Base-by-base conservation (phyloP, 2,329 filamentous ascomycete genomes). In the Talaromyces piceae region DNA sequence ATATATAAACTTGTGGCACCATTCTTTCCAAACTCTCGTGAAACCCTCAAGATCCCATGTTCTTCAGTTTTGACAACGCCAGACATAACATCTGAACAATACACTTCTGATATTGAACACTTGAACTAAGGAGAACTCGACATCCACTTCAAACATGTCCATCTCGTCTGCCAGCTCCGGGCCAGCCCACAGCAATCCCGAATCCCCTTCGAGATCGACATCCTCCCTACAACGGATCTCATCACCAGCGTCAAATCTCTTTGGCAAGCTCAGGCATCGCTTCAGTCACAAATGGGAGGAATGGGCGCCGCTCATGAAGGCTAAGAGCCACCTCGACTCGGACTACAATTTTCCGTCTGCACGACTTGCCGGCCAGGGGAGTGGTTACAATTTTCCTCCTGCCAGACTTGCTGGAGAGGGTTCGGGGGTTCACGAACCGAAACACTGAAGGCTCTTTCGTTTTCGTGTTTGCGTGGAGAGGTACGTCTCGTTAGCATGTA, bases 291-390 rank as follows among this genome's bases (percentile, higher is more conserved):
- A 51, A 27, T 45, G 20, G 2, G 39, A 46, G 26, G 46, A 53
- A 11, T 60, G 56, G 58, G 58, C 57, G 4, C 49, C 55, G 11
- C 20, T 60, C 41, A 57, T 59, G 54, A 53, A 55, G 12, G 57
- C 58, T n/a, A 58, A 56, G 44, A 57, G 47, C 23, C 45, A 57
- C 27, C 37, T 56, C 43, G 56, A 58, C 31, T 49, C 51, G 9
- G 54, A 59, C 13, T 58, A 60, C 31, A 58, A 47, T 7, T 59
- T 60, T 37, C 52, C 53, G 3, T n/a, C 39, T 2, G 56, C 52
- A 1, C 41, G 53, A 22, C 52, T 48, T 25, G 54, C 54, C 3
- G 55, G 58, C 6, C 49, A 58, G 45, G 45, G 25, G 4, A 45
- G 5, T 37, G 31, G n/a, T n/a, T n/a, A n/a, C n/a, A n/a, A n/a